phyloP scores from a whole-genome alignment of 306 rosid genomes.

The Quercus wislizeni region DNA sequence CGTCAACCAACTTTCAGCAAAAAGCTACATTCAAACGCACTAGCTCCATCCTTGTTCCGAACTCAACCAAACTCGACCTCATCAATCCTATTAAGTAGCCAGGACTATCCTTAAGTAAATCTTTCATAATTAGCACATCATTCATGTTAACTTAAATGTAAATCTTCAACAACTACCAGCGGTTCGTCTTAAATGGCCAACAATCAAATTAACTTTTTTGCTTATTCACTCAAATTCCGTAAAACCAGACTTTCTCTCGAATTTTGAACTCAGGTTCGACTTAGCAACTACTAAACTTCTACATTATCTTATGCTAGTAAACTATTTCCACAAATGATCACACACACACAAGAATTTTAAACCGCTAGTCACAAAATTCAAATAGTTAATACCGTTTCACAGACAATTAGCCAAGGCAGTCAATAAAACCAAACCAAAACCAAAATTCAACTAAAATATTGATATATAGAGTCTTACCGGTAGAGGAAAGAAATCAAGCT shows the following conservation, averaged over 20 bases:
- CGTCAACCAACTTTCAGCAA: no score
- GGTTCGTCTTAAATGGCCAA: background rate
- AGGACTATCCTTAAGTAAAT: background rate
- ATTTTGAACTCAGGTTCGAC: background rate
- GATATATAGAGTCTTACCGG: constrained; percentile 31
- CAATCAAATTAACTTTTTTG: background rate
- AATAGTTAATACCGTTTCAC: background rate
- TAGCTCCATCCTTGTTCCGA: background rate
- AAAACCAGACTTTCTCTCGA: background rate
- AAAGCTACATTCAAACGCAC: background rate
- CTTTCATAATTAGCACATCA: background rate
- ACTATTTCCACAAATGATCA: background rate
- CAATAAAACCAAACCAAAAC: background rate
- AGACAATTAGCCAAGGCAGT: background rate
- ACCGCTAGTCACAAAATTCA: background rate
- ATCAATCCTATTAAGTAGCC: background rate
- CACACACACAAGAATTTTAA: background rate
- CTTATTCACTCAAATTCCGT: background rate
- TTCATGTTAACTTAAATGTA: no score
- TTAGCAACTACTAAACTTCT: background rate
- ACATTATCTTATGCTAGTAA: background rate
- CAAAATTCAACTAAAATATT: no score
- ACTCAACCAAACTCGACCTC: background rate
- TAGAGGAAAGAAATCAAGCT: constrained; percentile 34
- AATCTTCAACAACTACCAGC: no score